phyloP scores from a whole-genome alignment of 176 grass and related monocot species.

The Areca catechu region DNA sequence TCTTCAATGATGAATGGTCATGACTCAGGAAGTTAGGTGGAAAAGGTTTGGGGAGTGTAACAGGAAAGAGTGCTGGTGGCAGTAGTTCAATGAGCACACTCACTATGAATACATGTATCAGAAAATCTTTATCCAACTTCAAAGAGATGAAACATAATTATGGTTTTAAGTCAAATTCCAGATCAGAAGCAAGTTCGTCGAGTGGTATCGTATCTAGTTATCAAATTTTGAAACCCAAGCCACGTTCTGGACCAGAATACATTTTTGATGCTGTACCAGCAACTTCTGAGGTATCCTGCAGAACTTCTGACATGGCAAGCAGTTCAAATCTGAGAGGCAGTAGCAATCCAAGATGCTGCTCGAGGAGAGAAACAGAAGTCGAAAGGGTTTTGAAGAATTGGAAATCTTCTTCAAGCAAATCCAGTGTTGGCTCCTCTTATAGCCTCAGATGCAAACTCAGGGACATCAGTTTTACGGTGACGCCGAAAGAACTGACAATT shows the following conservation, averaged over 20 bases:
- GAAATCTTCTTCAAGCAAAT: conserved; percentile 11
- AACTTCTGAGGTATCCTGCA: background rate
- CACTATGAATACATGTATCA: conserved; percentile 1
- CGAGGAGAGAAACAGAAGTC: background rate
- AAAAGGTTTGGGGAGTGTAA: background rate
- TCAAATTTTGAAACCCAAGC: conserved; percentile 2
- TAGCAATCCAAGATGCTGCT: background rate
- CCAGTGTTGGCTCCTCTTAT: conserved; percentile 9
- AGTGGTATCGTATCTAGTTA: background rate
- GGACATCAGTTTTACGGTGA: background rate
- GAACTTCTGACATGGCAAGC: background rate
- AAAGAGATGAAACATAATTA: background rate
- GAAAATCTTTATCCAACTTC: background rate
- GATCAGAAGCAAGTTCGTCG: background rate
- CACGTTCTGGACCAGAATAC: background rate
- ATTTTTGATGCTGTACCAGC: background rate
- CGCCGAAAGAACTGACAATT: background rate
- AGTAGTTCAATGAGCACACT: conserved; percentile 8
- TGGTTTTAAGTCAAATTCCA: background rate
- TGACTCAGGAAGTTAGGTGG: conserved; percentile 2
- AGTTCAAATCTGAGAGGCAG: background rate
- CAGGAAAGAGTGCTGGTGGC: background rate
- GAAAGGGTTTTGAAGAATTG: conserved; percentile 1
- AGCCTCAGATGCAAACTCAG: background rate
- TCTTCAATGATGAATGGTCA: background rate